phyloP scores from a whole-genome alignment of 73 alveolate species.

The Durusdinium trenchii region DNA sequence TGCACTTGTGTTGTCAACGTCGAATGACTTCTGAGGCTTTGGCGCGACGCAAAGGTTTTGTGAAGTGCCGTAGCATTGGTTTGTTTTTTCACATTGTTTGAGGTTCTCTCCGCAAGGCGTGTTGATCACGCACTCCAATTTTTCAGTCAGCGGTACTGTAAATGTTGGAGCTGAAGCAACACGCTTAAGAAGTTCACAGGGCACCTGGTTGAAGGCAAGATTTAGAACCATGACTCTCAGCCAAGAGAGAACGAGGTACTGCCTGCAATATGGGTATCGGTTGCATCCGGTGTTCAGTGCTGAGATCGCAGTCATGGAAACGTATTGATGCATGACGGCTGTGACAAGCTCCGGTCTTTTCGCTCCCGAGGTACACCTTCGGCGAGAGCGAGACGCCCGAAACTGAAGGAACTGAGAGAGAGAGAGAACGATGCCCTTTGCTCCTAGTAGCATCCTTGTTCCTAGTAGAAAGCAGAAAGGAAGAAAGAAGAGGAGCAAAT shows the following conservation, averaged over 20 bases:
- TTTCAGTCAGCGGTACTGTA: no score
- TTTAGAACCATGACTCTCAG: not conserved
- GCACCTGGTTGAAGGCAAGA: not conserved
- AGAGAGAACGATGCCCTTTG: not conserved
- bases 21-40: not conserved
- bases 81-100: no score
- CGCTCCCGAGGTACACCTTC: constrained; percentile 67
- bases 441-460: not conserved
- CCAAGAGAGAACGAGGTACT: constrained; percentile 3
- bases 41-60: constrained; percentile 1
- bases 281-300: constrained; percentile 44
- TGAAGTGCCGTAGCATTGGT: no score
- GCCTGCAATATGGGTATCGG: constrained; percentile 62
- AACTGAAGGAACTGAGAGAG: not conserved
- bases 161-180: no score
- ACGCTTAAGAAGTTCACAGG: not conserved
- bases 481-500: no score
- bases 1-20: not conserved
- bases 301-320: no score
- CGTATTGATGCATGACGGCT: no score
- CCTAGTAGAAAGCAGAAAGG: not conserved
- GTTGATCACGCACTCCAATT: no score
- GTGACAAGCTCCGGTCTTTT: no score
- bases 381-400: constrained; percentile 59
- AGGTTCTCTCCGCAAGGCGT: no score